phyloP scores from a whole-genome alignment of 2,329 filamentous ascomycete genomes.

The Sarocladium strictum region DNA sequence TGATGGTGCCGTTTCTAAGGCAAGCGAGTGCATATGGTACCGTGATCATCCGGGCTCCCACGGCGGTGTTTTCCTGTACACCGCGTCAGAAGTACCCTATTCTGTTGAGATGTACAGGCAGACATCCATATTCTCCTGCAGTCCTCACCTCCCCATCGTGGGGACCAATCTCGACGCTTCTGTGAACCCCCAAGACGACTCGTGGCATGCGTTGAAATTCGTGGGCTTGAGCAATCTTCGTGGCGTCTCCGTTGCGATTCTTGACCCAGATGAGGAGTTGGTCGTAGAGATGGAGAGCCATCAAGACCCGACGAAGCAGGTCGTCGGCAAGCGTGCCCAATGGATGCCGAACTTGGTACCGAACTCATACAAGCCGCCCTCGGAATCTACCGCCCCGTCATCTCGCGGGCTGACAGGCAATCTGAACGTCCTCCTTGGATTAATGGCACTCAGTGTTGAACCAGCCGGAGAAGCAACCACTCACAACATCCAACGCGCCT shows the following conservation, averaged over 20 bases:
- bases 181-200: slow-evolving; percentile 6
- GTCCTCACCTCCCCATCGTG: slow-evolving; percentile 29
- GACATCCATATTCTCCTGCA: slow-evolving; percentile 29
- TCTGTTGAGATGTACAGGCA: slow-evolving; percentile 16
- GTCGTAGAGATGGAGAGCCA: slow-evolving; percentile 11
- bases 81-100: background rate
- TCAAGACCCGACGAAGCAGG: slow-evolving; percentile 18
- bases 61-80: background rate
- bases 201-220: slow-evolving; percentile 26
- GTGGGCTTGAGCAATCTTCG: background rate
- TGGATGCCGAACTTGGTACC: slow-evolving; percentile 35
- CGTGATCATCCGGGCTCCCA: background rate
- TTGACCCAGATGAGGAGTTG: slow-evolving; percentile 12
- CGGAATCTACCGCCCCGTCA: background rate
- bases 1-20: background rate
- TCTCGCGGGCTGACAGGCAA: slow-evolving; percentile 31
- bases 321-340: slow-evolving; percentile 23
- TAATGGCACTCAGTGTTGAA: slow-evolving; percentile 30
- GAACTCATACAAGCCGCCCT: slow-evolving; percentile 19
- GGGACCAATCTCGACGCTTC: slow-evolving; percentile 14
- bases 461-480: background rate
- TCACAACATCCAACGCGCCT: slow-evolving; percentile 16
- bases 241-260: slow-evolving; percentile 24
- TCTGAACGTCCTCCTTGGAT: slow-evolving; percentile 30
- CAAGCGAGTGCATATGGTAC: background rate